Evolutionary conservation across 805 yeast genomes (phyloP).

Genomic region (Candida sakaeoensis): DNA sequence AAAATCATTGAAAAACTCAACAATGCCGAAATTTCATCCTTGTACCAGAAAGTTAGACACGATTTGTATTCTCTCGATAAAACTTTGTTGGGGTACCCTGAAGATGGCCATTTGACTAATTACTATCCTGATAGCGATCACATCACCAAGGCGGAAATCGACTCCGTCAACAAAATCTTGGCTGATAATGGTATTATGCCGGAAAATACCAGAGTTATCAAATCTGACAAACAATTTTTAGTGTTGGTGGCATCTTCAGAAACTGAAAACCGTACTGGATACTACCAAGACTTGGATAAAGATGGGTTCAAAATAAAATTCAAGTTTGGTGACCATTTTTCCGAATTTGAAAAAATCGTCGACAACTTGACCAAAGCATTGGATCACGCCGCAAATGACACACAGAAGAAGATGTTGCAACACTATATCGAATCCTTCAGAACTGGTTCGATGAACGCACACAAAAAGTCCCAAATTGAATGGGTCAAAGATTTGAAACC

Average conservation of each 20-base stretch:
- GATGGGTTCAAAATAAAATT: conserved; percentile 44
- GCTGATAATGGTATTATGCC: conserved; percentile 65
- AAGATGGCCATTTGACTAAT: conserved; percentile 68
- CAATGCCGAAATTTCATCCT: conserved; percentile 26
- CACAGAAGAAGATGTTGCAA: conserved; percentile 62
- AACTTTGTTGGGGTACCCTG: conserved; percentile 70
- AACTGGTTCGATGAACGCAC: conserved; percentile 83
- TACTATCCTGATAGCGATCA: conserved; percentile 54
- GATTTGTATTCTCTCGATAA: conserved; percentile 51
- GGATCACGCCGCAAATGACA: conserved; percentile 66
- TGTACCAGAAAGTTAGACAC: conserved; percentile 41
- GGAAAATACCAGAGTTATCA: conserved; percentile 75
- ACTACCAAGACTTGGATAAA: conserved; percentile 36
- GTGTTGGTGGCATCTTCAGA: conserved; percentile 69
- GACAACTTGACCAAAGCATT: conserved; percentile 54
- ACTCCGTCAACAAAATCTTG: conserved; percentile 61
- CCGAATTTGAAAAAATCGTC: conserved; percentile 60
- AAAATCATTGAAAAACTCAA: conserved; percentile 39
- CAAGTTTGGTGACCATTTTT: conserved; percentile 73
- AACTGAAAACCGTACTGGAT: conserved; percentile 44
- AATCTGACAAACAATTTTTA: conserved; percentile 47
- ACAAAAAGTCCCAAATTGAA: conserved; percentile 74
- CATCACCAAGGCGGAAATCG: conserved; percentile 58
- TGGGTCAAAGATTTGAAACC: conserved; percentile 92
- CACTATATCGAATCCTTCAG: conserved; percentile 66